These are phyloP conservation scores for Nemophila menziesii DNA, from an alignment of 257 asterid species.

Conservation along the genomic window DNA sequence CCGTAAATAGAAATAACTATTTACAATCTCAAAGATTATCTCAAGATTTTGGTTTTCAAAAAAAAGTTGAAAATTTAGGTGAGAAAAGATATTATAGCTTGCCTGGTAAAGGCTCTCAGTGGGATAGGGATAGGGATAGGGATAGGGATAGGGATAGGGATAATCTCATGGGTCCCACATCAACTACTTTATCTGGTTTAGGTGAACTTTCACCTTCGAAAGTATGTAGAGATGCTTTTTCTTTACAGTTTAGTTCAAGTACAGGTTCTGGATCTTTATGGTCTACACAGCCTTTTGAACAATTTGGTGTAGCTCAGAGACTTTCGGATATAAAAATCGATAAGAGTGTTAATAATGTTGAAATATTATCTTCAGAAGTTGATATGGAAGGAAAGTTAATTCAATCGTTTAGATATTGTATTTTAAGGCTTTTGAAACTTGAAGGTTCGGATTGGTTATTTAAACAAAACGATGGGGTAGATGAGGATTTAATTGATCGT, in stretches of 20 bases:
- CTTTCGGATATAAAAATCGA: constrained; percentile 19
- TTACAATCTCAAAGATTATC: constrained; percentile 47
- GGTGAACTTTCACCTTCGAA: constrained; percentile 38
- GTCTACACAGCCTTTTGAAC: constrained; percentile 84
- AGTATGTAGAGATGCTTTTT: constrained; percentile 46
- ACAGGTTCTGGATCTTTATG: constrained; percentile 53
- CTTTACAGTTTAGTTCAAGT: constrained; percentile 40
- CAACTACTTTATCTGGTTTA: constrained; percentile 32
- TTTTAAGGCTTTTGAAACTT: constrained; percentile 65
- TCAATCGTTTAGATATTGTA: constrained; percentile 74
- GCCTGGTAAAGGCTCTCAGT: constrained; percentile 42
- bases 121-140: too few relatives aligned
- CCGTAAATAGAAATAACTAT: constrained; percentile 59
- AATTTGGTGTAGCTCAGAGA: constrained; percentile 84
- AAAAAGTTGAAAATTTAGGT: constrained; percentile 28
- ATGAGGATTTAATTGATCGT: constrained; percentile 86
- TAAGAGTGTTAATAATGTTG: constrained; percentile 4
- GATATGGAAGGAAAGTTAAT: constrained; percentile 71
- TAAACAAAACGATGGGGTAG: constrained; percentile 84
- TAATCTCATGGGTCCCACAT: constrained; percentile 34
- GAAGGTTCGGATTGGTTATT: constrained; percentile 93
- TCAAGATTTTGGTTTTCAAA: constrained; percentile 38
- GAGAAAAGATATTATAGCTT: constrained; percentile 70
- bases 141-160: too few relatives aligned
- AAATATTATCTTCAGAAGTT: constrained; percentile 27